phyloP scores from a whole-genome alignment of 768 basidiomycete species.

The Hebeloma cylindrosporum region DNA sequence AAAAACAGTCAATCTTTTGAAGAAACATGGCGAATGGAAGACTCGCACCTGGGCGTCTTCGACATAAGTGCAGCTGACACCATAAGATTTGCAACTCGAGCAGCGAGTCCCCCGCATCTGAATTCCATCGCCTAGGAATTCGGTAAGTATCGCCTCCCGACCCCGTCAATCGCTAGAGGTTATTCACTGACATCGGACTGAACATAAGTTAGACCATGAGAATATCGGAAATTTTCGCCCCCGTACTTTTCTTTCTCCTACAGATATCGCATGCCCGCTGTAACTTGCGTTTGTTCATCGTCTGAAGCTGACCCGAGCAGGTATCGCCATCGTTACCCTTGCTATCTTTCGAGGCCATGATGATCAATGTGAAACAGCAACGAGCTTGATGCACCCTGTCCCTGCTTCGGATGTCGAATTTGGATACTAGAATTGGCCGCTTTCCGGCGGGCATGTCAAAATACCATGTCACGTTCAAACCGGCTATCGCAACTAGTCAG shows the following conservation, averaged over 20 bases:
- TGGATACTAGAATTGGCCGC: too few relatives aligned
- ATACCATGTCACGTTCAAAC: too few relatives aligned
- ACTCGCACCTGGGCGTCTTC: constrained; percentile 62
- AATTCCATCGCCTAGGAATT: constrained; percentile 60
- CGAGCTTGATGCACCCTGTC: too few relatives aligned
- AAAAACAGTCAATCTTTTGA: constrained; percentile 7
- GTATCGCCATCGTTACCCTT: constrained; percentile 51
- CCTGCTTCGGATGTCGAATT: too few relatives aligned
- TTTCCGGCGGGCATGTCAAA: too few relatives aligned
- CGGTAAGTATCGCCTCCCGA: too few relatives aligned
- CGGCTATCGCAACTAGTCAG: too few relatives aligned
- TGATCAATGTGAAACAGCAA: too few relatives aligned
- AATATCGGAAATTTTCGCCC: constrained; percentile 11
- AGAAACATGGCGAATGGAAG: constrained; percentile 19
- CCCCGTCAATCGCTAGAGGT: too few relatives aligned
- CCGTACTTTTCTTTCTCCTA: constrained; percentile 77
- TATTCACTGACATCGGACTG: constrained; percentile 70
- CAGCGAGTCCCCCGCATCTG: constrained; percentile 67
- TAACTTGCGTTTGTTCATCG: constrained; percentile 75
- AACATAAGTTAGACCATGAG: too few relatives aligned
- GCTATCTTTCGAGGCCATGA: constrained; percentile 69
- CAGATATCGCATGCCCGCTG: constrained; percentile 84
- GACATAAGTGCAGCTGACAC: constrained; percentile 66
- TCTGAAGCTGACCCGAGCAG: constrained; percentile 24
- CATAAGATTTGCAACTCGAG: constrained; percentile 66